phyloP scores from a whole-genome alignment of 2,329 filamentous ascomycete species.

The Calonectria pauciramosa region DNA sequence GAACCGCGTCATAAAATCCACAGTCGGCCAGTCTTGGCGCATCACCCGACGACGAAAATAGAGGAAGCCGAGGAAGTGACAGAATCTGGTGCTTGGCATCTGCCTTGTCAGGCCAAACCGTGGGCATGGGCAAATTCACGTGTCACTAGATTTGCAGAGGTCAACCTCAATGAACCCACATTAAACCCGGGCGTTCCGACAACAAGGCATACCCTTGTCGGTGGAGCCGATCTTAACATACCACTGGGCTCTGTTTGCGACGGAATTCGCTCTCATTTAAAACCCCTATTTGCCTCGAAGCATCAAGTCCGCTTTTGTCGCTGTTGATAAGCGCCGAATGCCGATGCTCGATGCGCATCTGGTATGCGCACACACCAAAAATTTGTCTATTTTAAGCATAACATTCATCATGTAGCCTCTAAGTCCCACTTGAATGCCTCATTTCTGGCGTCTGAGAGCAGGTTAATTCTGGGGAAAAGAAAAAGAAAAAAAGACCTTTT shows the following conservation, averaged over 20 bases:
- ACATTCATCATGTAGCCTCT: neutral
- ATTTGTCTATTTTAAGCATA: neutral
- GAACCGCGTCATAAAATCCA: slow-evolving; percentile 10
- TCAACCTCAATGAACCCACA: neutral
- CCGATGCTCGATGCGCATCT: neutral
- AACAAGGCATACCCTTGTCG: neutral
- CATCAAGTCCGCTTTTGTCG: neutral
- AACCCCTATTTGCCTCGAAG: neutral
- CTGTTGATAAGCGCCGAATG: neutral
- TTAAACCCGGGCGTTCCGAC: slow-evolving; percentile 3
- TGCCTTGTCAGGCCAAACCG: neutral
- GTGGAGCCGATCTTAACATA: neutral
- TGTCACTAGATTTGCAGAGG: slow-evolving; percentile 2
- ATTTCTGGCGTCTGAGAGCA: neutral
- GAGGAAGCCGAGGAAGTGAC: slow-evolving; percentile 10
- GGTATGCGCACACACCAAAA: neutral
- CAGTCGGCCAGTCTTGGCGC: neutral
- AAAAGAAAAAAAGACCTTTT: neutral
- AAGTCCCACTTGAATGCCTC: neutral
- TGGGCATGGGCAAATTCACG: neutral
- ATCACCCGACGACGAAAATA: slow-evolving; percentile 15
- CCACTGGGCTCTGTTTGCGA: neutral
- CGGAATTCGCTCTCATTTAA: slow-evolving; percentile 2
- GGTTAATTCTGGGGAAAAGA: neutral
- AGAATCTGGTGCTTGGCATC: neutral